These are phyloP conservation scores for Populus davidiana DNA, from an alignment of 345 rosid species.

Conservation along the genomic window DNA sequence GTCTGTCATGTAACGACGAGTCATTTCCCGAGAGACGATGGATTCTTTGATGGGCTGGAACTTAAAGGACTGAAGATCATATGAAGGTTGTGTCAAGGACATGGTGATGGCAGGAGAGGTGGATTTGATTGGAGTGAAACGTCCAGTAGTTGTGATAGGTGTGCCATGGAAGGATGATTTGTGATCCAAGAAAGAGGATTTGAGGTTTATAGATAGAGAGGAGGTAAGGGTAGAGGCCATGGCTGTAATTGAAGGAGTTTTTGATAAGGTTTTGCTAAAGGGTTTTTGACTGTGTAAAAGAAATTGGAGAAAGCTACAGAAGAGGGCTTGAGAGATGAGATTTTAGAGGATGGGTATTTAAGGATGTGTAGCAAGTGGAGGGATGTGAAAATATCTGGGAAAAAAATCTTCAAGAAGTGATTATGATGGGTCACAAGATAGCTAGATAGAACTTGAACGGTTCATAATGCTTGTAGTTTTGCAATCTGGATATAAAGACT, in stretches of 20 bases:
- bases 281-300: not conserved
- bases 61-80: constrained; percentile 17
- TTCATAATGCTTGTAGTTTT: not conserved
- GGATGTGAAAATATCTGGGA: not conserved
- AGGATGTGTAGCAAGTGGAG: not conserved
- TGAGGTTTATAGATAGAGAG: constrained; percentile 3
- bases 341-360: not conserved
- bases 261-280: not conserved
- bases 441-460: not conserved
- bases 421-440: not conserved
- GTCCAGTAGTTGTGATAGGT: not conserved
- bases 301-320: not conserved
- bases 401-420: not conserved
- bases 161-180: constrained; percentile 3
- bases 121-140: constrained; percentile 6
- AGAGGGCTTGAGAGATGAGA: not conserved
- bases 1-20: constrained; percentile 28
- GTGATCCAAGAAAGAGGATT: not conserved
- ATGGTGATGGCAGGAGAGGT: not conserved
- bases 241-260: not conserved
- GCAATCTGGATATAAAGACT: not conserved
- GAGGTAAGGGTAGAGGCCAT: constrained; percentile 1
- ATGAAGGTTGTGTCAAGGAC: constrained; percentile 2
- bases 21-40: constrained; percentile 25
- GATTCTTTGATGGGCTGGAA: constrained; percentile 26